These are phyloP conservation scores for Vigna unguiculata DNA, from an alignment of 306 rosid genomes.

Conservation along the genomic window DNA sequence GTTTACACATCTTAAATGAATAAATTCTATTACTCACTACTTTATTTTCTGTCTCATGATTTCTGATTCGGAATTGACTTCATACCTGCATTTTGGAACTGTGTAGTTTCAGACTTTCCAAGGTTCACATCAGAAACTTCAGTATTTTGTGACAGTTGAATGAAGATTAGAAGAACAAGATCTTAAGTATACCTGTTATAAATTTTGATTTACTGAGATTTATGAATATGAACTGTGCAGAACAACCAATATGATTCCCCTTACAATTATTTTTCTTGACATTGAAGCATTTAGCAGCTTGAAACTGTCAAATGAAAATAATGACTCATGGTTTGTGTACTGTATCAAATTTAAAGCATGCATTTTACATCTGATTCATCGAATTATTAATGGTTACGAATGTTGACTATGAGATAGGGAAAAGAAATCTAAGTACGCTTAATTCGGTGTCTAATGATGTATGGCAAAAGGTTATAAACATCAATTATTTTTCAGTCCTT, in stretches of 20 bases:
- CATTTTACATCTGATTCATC: background rate
- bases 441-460: no score
- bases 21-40: background rate
- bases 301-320: background rate
- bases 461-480: no score
- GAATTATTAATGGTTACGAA: no score
- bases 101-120: background rate
- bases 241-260: background rate
- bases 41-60: slow-evolving; percentile 12
- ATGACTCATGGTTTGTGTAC: background rate
- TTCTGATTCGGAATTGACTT: background rate
- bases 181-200: background rate
- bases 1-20: background rate
- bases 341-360: background rate
- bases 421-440: no score
- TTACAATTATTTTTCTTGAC: no score
- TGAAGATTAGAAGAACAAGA: background rate
- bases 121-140: background rate
- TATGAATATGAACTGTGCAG: background rate
- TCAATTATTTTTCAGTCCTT: no score
- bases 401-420: no score
- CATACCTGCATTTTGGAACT: background rate
- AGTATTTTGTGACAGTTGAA: no score
- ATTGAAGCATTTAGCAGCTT: background rate
- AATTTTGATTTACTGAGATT: background rate